Percentiles rank a stretch among this genome's conserved stretches.
These are phyloP conservation scores for Flammula alnicola DNA, from an alignment of 1,284 basidiomycete species.

Conservation along the genomic window DNA sequence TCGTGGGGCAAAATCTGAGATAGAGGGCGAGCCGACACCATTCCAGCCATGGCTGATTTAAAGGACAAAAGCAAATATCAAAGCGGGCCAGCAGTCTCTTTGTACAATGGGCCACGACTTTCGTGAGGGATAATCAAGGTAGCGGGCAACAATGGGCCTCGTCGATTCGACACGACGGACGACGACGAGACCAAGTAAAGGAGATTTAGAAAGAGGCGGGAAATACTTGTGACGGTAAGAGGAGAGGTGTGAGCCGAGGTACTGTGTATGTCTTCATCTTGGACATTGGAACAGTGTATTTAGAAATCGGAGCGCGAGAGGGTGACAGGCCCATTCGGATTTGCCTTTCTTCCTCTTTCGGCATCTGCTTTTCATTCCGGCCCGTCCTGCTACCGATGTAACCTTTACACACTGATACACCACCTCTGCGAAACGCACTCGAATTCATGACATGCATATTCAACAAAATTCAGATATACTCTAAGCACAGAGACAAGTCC, in stretches of 20 bases:
- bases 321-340: too few species aligned
- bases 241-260: constrained; percentile 6
- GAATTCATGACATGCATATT: too few species aligned
- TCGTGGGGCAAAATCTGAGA: constrained; percentile 20
- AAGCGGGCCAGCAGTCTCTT: constrained; percentile 17
- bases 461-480: too few species aligned
- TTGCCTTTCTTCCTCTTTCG: constrained; percentile 20
- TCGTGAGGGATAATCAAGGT: constrained; percentile 11
- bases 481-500: too few species aligned
- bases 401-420: not conserved
- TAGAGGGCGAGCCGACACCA: constrained; percentile 17
- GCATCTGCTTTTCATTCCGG: constrained; percentile 16
- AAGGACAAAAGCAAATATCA: constrained; percentile 15
- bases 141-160: not conserved
- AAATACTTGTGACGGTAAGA: constrained; percentile 3
- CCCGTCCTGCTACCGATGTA: constrained; percentile 3
- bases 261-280: not conserved
- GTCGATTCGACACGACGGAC: too few species aligned
- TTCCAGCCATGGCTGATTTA: constrained; percentile 20
- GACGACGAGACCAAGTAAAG: too few species aligned
- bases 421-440: too few species aligned
- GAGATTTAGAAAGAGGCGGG: not conserved
- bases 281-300: too few species aligned
- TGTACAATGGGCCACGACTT: constrained; percentile 18
- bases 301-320: too few species aligned